These are phyloP conservation scores for Cytospora schulzeri DNA, from an alignment of 2,329 filamentous ascomycete genomes.

Conservation along the genomic window DNA sequence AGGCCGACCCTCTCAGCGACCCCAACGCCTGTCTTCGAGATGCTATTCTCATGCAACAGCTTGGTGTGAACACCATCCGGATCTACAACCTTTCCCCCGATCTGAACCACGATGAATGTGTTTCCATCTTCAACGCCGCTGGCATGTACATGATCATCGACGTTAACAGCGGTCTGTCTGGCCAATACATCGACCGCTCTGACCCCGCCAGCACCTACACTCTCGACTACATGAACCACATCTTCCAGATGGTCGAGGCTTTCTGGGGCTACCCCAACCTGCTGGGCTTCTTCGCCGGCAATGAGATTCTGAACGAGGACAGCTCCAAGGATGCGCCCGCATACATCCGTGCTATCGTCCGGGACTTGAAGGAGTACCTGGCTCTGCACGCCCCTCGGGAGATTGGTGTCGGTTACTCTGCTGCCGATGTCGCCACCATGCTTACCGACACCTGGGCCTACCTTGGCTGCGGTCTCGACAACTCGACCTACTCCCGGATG, in stretches of 20 bases:
- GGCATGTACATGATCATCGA: conserved; percentile 50
- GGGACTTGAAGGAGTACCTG: conserved; percentile 77
- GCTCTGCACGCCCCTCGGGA: conserved; percentile 64
- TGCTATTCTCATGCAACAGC: conserved; percentile 57
- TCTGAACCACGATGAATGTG: conserved; percentile 62
- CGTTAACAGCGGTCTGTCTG: conserved; percentile 59
- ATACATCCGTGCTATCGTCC: conserved; percentile 69
- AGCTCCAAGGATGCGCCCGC: conserved; percentile 62
- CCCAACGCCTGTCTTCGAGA: conserved; percentile 54
- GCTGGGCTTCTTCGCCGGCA: conserved; percentile 69
- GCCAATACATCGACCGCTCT: conserved; percentile 54
- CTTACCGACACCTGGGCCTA: conserved; percentile 73
- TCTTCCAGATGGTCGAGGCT: conserved; percentile 61
- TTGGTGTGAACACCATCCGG: conserved; percentile 63
- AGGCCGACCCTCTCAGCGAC: conserved; percentile 31
- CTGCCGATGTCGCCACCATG: conserved; percentile 70
- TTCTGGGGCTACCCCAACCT: conserved; percentile 64
- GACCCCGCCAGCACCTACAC: conserved; percentile 53
- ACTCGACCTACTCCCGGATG: conserved; percentile 56
- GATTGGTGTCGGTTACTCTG: conserved; percentile 75
- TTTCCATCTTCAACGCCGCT: conserved; percentile 62
- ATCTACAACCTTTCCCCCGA: conserved; percentile 65
- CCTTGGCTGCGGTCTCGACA: conserved; percentile 62
- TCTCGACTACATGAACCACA: conserved; percentile 57
- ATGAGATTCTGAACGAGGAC: conserved; percentile 70